phyloP scores from a whole-genome alignment of 208 protist species.

The Crithidia thermophila region DNA sequence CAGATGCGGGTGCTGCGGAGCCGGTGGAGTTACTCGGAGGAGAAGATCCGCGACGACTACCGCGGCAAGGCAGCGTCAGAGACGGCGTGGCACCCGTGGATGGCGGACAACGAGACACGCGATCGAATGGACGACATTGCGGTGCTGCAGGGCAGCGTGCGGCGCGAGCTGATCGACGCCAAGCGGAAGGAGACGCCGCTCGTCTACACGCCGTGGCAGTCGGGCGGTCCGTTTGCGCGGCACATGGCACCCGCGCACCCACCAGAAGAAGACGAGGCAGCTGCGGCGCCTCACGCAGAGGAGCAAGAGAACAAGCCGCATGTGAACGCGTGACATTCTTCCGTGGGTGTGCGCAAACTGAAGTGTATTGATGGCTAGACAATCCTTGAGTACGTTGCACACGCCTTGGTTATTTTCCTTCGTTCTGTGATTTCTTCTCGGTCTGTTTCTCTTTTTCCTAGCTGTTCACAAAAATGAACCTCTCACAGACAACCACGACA shows the following conservation, averaged over 20 bases:
- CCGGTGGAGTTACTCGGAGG: conserved; percentile 83
- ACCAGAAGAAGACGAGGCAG: background rate
- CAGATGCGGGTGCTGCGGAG: conserved; percentile 67
- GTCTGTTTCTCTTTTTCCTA: background rate
- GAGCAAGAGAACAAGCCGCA: background rate
- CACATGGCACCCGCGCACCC: conserved; percentile 24
- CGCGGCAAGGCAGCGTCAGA: conserved; percentile 27
- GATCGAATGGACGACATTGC: conserved; percentile 82
- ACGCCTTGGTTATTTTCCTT: too few relatives aligned
- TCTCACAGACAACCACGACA: too few relatives aligned
- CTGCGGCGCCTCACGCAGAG: too few relatives aligned
- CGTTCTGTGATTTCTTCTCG: background rate
- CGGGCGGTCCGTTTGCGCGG: conserved; percentile 74
- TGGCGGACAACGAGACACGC: conserved; percentile 58
- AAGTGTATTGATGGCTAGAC: too few relatives aligned
- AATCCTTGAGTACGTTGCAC: too few relatives aligned
- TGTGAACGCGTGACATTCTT: background rate
- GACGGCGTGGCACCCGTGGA: conserved; percentile 80
- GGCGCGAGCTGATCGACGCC: conserved; percentile 61
- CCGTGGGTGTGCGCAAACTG: too few relatives aligned
- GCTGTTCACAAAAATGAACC: too few relatives aligned
- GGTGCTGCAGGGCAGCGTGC: conserved; percentile 76
- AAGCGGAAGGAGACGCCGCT: conserved; percentile 55
- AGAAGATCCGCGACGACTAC: conserved; percentile 46
- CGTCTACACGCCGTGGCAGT: conserved; percentile 82